Base-by-base conservation (phyloP, 2,329 filamentous ascomycete genomes). In the Coccinonectria pachysandricola region DNA sequence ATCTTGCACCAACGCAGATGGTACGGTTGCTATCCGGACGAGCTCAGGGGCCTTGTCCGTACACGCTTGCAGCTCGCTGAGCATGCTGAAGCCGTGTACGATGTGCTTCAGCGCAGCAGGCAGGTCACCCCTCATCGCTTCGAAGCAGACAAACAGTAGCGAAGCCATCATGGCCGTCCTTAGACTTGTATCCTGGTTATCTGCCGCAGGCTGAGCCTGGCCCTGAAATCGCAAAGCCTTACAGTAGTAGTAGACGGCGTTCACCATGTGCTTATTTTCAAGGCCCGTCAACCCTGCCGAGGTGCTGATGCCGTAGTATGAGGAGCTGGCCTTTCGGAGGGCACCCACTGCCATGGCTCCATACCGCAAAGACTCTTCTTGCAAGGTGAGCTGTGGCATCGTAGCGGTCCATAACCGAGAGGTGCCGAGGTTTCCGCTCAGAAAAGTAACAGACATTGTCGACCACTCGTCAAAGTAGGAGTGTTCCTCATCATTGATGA, bases 331-430 rank as follows among this genome's bases (percentile, higher is more conserved):
- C 23, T 48, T 54, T 12, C 53, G 51, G 8, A 60, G 32, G 4
- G 57, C 57, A 1, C 57, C 57, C 9, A 60, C 48, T 6, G 56
- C 54, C 48, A 60, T 59, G 26, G 57, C 57, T 3, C 49, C 57
- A 21, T 53, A 56, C 13, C 57, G 45, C 5, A 60, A 34, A 0
- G 51, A 52, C 6, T 49, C 43, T 30, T 59, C 56, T 25, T 57
- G 47, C 1, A 56, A 31, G 2, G 53, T 56, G 8, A 59, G 41
- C 23, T 59, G 56, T 0, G 56, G 56, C 48, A 59, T 59, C 1
- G 54, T 59, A 2, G 45, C 42, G 10, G 51, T 57, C 57, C 57
- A 60, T 15, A 60, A 37, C 9, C 46, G 38, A 4, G 54, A 48
- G 12, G 51, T 44, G 24, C 33, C 42, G 3, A 59, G 34, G 12